Evolutionary conservation across 1,139 yeast species (phyloP), one percentile per base, ranked within the genome.

Genomic region (Suhomyces terraborum): DNA sequence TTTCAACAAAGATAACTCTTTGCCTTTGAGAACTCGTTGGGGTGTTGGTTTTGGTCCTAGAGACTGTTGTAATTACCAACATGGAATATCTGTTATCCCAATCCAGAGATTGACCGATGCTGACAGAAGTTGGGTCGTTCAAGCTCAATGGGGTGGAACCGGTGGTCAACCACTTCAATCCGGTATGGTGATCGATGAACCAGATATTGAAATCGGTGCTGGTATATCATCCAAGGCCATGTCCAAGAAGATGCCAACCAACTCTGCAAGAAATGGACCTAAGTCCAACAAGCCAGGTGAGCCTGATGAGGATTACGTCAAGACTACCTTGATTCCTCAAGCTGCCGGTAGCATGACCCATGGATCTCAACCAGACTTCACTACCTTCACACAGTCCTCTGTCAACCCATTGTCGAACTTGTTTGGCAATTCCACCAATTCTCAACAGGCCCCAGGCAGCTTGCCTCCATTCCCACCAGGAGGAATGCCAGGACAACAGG

Each of bases 31-130:
- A 67, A 88, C 95, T 8, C 79, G 97, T 59, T 93, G 98, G 98
- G 98, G 98, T 52, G 98, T 93, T 50, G 98, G 98, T 2, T 93
- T 88, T 59, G 98, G 98, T 4, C 98, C 98, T 39, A 82, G 98
- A 71, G 98, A 93, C 61, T 91, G 98, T 69, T 88, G 96, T 63
- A 94, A 93, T 64, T 93, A 93, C 62, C 93, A 85, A 59, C 84
- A 84, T 45, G 98, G 98, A 48, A 75, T 84, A 32, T 85, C 96
- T 42, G 79, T 89, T 19, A 88, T 93, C 48, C 97, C 98, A 21
- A 69, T 93, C 38, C 79, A 78, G 49, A 79, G 96, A 55, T 75
- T 93, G 53, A 93, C 98, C 0, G 98, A 93, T 43, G 96, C 97
- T 16, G 98, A 93, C 63, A 81, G 75, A 56, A 73, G 83, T 46